Conservation (phyloP, 2,329 filamentous ascomycete species). For the Drechslerella stenobrocha region DNA sequence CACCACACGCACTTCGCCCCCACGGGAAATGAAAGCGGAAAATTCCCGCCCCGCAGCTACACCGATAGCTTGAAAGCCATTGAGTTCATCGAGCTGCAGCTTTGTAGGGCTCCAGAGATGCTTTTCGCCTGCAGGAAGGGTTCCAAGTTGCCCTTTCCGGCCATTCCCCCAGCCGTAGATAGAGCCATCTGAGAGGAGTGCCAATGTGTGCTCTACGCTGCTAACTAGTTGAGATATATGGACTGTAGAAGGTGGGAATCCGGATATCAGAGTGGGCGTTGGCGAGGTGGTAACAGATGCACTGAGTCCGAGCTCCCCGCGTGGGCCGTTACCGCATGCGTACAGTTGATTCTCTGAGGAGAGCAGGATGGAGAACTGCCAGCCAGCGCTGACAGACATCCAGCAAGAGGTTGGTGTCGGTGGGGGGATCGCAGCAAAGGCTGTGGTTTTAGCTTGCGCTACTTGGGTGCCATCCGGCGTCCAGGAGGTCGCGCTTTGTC, state of each 20-base stretch:
- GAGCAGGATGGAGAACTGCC: constrained; percentile 72
- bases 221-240: constrained; percentile 72
- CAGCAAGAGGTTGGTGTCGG: constrained; percentile 16
- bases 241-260: constrained; percentile 68
- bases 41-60: constrained; percentile 84
- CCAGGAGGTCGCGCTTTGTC: constrained; percentile 56
- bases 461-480: not conserved
- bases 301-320: constrained; percentile 73
- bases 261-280: constrained; percentile 61
- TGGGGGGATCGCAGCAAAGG: constrained; percentile 47
- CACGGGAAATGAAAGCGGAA: constrained; percentile 67
- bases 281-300: constrained; percentile 57
- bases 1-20: constrained; percentile 68
- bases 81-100: constrained; percentile 60
- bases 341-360: constrained; percentile 62
- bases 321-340: constrained; percentile 67
- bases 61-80: constrained; percentile 65
- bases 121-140: constrained; percentile 56
- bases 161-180: constrained; percentile 88
- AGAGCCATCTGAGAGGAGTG: constrained; percentile 72
- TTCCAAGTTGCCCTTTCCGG: constrained; percentile 80
- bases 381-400: constrained; percentile 69
- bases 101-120: constrained; percentile 65
- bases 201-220: constrained; percentile 76
- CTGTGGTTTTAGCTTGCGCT: constrained; percentile 51